Evolutionary conservation across 164 flowering plant genomes (phyloP).

Genomic region (Houttuynia cordata): DNA sequence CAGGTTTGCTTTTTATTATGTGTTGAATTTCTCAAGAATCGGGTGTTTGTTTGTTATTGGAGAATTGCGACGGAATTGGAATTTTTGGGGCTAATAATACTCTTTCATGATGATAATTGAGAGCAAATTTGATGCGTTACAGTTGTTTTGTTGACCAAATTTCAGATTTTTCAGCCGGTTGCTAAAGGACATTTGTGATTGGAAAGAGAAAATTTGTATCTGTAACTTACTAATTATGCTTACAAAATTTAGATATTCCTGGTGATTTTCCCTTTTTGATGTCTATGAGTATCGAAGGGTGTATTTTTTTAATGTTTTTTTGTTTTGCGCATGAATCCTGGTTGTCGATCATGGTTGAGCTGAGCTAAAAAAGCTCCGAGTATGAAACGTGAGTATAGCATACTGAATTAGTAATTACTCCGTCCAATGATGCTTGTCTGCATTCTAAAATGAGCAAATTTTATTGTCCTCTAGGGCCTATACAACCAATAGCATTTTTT

Average conservation of each 20-base stretch:
- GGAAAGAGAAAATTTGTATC: not conserved
- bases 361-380: not conserved
- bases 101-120: not conserved
- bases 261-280: no score
- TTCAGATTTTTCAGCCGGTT: not conserved
- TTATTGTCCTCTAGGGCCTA: no score
- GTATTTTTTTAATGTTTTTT: no score
- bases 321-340: no score
- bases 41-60: not conserved
- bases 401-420: not conserved
- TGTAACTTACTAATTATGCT: no score
- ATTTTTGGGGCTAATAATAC: not conserved
- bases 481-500: no score
- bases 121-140: no score
- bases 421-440: no score
- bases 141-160: no score
- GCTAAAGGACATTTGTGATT: not conserved
- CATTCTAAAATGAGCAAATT: no score
- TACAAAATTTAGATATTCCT: no score
- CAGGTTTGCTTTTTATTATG: not conserved
- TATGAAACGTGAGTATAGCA: not conserved
- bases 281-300: no score
- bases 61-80: not conserved
- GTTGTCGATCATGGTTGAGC: not conserved
- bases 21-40: not conserved